Evolutionary conservation across 768 basidiomycete species (phyloP), one percentile per base, ranked within the genome.

Genomic region (Leucosporidium creatinivorum): DNA sequence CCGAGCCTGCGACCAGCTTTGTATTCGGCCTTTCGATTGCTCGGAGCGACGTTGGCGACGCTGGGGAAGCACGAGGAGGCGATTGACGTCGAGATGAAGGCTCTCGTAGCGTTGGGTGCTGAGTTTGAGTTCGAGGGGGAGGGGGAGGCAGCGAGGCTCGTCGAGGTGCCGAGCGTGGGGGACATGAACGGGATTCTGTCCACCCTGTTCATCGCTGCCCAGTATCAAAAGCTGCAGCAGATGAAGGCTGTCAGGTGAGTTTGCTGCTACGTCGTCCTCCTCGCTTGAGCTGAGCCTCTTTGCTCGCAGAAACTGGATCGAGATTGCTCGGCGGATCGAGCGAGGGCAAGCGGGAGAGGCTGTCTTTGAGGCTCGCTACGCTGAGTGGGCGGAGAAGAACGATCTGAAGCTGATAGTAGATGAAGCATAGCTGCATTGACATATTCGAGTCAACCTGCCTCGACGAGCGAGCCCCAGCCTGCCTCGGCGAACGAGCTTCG

Each of bases 41-140:
- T 71, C 26, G 62, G 67, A 12, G 44, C 70, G 76, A 73, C 61
- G 80, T 77, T 31, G 67, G 64, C 5, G 73, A 58, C 18, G 57
- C 39, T 39, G 48, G 74, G 17, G 15, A 17, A 54, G 74, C 68
- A 12, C 50, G 28, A 31, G 56, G 49, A 59, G 51, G 48, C 65
- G 28, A 48, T 72, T 48, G 19, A 4, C 6, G 17, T 15, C 18
- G 69, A 65, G 58, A 21, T 54, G 28, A 36, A 52, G 21, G 65
- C 54, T 25, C 56, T 68, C 10, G 44, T 25, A 13, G 30, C 50
- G 51, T 51, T 68, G 7, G 68, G 62, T 8, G 54, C 55, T 21
- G 57, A 55, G 23, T 52, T 52, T 21, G 57, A 55, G 23, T 52
- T 52, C 28, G 33, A 50, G n/a, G 60, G 60, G 51, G 65, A 58